Percentiles rank a stretch among this genome's conserved stretches.
phyloP scores from a whole-genome alignment of 2,329 filamentous ascomycete genomes.

The Knoxdaviesia capensis region DNA sequence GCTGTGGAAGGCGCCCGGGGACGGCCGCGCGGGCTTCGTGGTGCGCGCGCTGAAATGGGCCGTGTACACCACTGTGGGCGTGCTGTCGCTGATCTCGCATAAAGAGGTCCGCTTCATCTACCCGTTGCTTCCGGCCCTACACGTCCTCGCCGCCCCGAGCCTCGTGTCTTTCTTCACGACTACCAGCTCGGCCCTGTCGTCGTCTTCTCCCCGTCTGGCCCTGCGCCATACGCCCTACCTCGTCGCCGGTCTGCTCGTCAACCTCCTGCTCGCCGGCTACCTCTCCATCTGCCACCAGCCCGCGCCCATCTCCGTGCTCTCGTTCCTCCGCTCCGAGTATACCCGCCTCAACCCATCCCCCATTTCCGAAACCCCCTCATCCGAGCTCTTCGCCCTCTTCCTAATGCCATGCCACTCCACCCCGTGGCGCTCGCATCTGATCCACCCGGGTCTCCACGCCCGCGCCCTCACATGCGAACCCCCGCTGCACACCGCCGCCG shows the following conservation, averaged over 20 bases:
- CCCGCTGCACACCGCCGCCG: conserved; percentile 45
- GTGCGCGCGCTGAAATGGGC: conserved; percentile 31
- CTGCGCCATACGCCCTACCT: conserved; percentile 23
- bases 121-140: conserved; percentile 71
- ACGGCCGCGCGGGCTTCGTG: conserved; percentile 20
- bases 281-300: conserved; percentile 60
- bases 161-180: conserved; percentile 44
- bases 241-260: conserved; percentile 37
- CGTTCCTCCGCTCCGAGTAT: conserved; percentile 58
- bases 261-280: conserved; percentile 53
- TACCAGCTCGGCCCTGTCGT: conserved; percentile 10
- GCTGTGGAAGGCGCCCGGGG: conserved; percentile 27
- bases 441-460: conserved; percentile 53
- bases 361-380: conserved; percentile 8
- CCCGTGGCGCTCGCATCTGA: conserved; percentile 77
- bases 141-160: conserved; percentile 54
- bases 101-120: conserved; percentile 98
- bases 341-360: conserved; percentile 18
- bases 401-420: conserved; percentile 93
- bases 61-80: conserved; percentile 35
- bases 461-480: conserved; percentile 86
- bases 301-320: conserved; percentile 54
- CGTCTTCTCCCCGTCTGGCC: conserved; percentile 9
- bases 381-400: conserved; percentile 43
- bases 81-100: conserved; percentile 66